These are phyloP conservation scores for Metschnikowia cubensis DNA, from an alignment of 805 yeast genomes.

Conservation along the genomic window DNA sequence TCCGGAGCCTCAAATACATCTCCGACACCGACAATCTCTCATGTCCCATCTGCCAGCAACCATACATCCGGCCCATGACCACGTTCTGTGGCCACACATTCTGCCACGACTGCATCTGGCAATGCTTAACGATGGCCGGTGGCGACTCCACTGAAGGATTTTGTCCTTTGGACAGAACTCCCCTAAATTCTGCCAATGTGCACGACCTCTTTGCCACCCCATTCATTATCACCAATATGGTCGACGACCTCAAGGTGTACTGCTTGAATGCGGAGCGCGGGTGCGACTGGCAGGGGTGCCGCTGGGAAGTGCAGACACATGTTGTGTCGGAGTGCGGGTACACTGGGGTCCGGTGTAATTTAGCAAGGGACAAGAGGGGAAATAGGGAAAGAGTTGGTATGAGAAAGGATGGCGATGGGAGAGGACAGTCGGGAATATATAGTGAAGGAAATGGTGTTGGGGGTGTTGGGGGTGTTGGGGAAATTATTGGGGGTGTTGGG, in stretches of 20 bases:
- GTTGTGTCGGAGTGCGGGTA: slow-evolving; percentile 31
- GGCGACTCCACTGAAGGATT: neutral
- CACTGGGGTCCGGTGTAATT: slow-evolving; percentile 35
- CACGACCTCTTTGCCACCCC: slow-evolving; percentile 47
- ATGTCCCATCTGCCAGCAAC: slow-evolving; percentile 67
- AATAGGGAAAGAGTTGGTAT: too few species aligned
- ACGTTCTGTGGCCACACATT: slow-evolving; percentile 69
- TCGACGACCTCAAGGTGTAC: slow-evolving; percentile 55
- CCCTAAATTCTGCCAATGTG: slow-evolving; percentile 31
- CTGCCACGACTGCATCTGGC: slow-evolving; percentile 50
- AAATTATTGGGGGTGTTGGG: too few species aligned
- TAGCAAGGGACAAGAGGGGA: slow-evolving; percentile 15
- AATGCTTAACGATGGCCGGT: slow-evolving; percentile 30
- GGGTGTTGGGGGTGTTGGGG: too few species aligned
- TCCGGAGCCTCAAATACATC: slow-evolving; percentile 5
- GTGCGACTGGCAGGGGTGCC: slow-evolving; percentile 51
- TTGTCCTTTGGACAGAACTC: slow-evolving; percentile 63
- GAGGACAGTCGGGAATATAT: neutral
- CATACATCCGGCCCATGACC: slow-evolving; percentile 56
- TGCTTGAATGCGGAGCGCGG: slow-evolving; percentile 54
- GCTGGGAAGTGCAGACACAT: slow-evolving; percentile 58
- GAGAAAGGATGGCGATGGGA: neutral
- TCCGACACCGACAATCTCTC: slow-evolving; percentile 19
- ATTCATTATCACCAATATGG: slow-evolving; percentile 51
- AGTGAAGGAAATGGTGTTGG: too few species aligned